phyloP scores from a whole-genome alignment of 2,329 filamentous ascomycete species.

The Tolypocladium tundrense region DNA sequence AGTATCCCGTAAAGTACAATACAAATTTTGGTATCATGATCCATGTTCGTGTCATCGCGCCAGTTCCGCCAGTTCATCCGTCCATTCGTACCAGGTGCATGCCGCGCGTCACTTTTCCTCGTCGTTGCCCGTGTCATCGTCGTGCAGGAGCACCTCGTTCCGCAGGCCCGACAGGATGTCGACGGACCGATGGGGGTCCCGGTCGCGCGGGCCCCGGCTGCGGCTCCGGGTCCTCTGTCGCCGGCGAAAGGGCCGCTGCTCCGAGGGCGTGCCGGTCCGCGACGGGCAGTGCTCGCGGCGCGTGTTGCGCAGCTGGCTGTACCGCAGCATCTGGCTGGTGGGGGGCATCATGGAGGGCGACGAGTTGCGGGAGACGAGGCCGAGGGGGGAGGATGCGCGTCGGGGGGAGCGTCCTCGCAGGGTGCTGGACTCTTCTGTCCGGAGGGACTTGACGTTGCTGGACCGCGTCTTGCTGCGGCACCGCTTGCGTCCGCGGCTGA shows the following conservation, averaged over 20 bases:
- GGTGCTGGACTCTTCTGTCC: conserved; percentile 30
- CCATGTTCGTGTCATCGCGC: not conserved
- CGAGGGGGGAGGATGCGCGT: conserved; percentile 26
- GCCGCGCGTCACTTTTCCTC: not conserved
- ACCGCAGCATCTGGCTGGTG: conserved; percentile 29
- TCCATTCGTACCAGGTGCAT: not conserved
- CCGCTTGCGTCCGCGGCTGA: conserved; percentile 27
- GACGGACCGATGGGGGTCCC: conserved; percentile 15
- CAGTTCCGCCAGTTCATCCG: not conserved
- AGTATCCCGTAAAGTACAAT: not conserved
- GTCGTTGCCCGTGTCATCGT: conserved; percentile 1
- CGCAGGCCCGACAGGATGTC: conserved; percentile 22
- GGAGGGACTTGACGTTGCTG: conserved; percentile 18
- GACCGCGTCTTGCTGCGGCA: conserved; percentile 25
- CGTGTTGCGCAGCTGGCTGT: conserved; percentile 27
- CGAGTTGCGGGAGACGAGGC: conserved; percentile 19
- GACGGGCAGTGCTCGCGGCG: conserved; percentile 35
- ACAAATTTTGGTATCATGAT: not conserved
- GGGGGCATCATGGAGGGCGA: conserved; percentile 28
- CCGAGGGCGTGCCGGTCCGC: conserved; percentile 23
- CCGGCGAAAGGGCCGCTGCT: conserved; percentile 20
- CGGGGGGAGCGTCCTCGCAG: conserved; percentile 30
- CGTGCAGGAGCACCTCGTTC: conserved; percentile 19
- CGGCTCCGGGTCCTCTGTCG: conserved; percentile 28
- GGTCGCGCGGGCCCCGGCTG: conserved; percentile 23